A percentile compares a stretch with the other conserved stretches of the same genome.
phyloP scores from a whole-genome alignment of 495 filamentous ascomycete species.

The Aspergillus sclerotiicarbonarius region DNA sequence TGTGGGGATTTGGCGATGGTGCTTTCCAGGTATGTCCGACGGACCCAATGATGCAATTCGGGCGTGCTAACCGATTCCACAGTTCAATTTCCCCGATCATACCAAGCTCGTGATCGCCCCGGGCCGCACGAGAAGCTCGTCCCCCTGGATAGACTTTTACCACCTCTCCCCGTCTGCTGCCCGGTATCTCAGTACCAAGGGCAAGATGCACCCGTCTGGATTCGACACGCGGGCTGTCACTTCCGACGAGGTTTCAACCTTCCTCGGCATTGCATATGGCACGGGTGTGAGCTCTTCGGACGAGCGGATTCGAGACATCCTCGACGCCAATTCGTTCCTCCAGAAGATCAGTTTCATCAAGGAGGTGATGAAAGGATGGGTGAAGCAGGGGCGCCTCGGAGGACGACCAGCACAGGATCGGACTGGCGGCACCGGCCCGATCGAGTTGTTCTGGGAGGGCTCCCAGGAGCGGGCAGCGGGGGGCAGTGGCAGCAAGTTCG shows the following conservation, averaged over 20 bases:
- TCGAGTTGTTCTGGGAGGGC: constrained; percentile 65
- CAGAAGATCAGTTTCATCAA: constrained; percentile 75
- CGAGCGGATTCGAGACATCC: constrained; percentile 59
- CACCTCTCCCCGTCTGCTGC: constrained; percentile 72
- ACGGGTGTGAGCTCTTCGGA: constrained; percentile 47
- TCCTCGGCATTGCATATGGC: constrained; percentile 57
- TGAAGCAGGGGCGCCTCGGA: constrained; percentile 67
- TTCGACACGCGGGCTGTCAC: constrained; percentile 53
- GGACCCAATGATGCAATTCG: constrained; percentile 3
- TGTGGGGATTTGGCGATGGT: constrained; percentile 87
- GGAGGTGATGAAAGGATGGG: constrained; percentile 69
- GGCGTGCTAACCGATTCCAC: neutral
- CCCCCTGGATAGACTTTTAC: constrained; percentile 76
- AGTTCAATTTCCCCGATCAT: constrained; percentile 98
- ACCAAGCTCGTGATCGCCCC: constrained; percentile 84
- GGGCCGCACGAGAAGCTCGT: constrained; percentile 56
- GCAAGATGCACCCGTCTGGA: constrained; percentile 54
- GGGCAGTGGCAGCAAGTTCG: constrained; percentile 65
- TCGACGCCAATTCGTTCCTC: constrained; percentile 76
- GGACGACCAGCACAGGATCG: constrained; percentile 21
- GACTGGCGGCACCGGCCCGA: constrained; percentile 34
- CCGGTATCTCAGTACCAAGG: constrained; percentile 56
- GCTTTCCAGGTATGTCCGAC: constrained; percentile 65
- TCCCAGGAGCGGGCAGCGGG: constrained; percentile 52
- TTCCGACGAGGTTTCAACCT: constrained; percentile 60